These are phyloP conservation scores for Oleoguttula mirabilis DNA, from an alignment of 495 filamentous ascomycete genomes.

Conservation along the genomic window DNA sequence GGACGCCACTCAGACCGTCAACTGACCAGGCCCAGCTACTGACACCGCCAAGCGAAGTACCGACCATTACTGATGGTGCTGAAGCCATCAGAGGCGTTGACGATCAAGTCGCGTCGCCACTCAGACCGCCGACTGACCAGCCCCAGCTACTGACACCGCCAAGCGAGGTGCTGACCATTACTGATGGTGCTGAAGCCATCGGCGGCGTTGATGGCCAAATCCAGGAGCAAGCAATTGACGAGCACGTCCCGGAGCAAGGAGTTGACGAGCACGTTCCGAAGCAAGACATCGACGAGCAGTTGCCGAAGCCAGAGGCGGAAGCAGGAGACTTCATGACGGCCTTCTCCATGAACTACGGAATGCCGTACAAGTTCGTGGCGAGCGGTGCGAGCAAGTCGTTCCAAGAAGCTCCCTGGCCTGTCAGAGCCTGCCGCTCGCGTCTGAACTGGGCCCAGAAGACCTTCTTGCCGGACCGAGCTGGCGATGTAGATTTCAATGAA, in stretches of 20 bases:
- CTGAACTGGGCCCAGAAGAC: constrained; percentile 47
- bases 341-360: constrained; percentile 43
- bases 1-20: background rate
- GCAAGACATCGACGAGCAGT: background rate
- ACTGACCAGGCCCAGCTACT: background rate
- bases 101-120: no score
- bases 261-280: background rate
- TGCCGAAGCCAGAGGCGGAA: constrained; percentile 4
- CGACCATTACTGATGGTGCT: background rate
- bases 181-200: no score
- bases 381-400: constrained; percentile 53
- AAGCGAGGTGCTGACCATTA: background rate
- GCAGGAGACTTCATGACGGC: constrained; percentile 18
- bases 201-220: no score
- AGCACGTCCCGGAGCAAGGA: background rate
- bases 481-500: constrained; percentile 54
- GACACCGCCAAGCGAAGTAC: background rate
- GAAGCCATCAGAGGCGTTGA: background rate
- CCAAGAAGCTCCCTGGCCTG: constrained; percentile 41
- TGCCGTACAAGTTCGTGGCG: constrained; percentile 73
- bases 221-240: no score
- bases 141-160: background rate
- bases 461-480: constrained; percentile 23
- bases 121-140: background rate
- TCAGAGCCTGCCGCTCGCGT: constrained; percentile 47